phyloP scores from a whole-genome alignment of 257 asterid species.

The Solanum habrochaites region DNA sequence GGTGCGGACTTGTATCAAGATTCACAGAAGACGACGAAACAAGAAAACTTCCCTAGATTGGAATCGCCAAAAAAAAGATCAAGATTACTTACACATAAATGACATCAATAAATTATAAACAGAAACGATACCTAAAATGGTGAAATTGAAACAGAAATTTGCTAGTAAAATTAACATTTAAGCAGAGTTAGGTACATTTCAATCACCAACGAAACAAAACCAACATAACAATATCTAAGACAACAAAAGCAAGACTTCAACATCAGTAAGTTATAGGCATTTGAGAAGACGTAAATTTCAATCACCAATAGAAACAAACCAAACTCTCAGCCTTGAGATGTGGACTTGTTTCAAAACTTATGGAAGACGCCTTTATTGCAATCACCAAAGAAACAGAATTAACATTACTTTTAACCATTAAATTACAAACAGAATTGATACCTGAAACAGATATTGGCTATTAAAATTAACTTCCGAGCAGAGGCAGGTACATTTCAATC shows the following conservation, averaged over 20 bases:
- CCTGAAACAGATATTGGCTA: background rate
- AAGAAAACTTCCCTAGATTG: conserved; percentile 72
- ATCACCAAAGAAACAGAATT: background rate
- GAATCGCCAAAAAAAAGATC: background rate
- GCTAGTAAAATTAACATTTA: conserved; percentile 18
- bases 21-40: conserved; percentile 61
- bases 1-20: conserved; percentile 65
- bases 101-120: background rate
- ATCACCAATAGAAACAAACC: conserved; percentile 26
- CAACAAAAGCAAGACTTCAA: background rate
- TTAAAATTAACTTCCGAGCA: conserved; percentile 28
- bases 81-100: background rate
- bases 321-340: conserved; percentile 79
- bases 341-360: conserved; percentile 59
- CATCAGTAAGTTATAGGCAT: conserved; percentile 31
- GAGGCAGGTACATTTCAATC: conserved; percentile 27
- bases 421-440: background rate
- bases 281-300: conserved; percentile 50
- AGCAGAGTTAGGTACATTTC: conserved; percentile 40
- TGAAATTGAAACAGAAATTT: background rate
- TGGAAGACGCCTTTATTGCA: conserved; percentile 46
- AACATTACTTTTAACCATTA: background rate
- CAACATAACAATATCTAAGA: background rate
- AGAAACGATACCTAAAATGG: background rate
- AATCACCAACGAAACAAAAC: background rate